phyloP scores from a whole-genome alignment of 2,329 filamentous ascomycete species.

The Penicillium sp. region DNA sequence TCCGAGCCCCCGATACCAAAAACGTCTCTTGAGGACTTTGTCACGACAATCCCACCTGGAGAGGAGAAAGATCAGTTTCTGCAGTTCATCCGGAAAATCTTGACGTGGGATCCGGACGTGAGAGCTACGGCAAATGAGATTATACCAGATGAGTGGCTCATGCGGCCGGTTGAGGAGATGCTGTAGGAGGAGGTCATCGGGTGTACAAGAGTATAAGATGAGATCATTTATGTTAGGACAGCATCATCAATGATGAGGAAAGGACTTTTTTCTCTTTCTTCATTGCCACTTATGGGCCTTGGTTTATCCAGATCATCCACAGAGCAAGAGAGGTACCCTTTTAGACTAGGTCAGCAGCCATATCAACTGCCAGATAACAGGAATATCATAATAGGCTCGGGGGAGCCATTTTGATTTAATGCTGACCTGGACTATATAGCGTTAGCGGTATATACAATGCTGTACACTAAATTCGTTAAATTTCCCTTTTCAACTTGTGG shows the following conservation, averaged over 20 bases:
- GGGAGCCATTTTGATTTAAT: too few species aligned
- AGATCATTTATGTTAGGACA: background rate
- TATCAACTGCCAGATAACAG: too few species aligned
- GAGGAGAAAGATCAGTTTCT: constrained; percentile 6
- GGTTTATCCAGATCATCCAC: too few species aligned
- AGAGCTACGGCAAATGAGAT: constrained; percentile 4
- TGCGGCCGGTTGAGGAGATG: background rate
- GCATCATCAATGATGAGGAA: background rate
- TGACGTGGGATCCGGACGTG: constrained; percentile 3
- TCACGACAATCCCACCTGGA: constrained; percentile 3
- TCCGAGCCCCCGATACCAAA: constrained; percentile 5
- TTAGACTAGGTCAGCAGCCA: too few species aligned
- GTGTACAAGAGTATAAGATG: background rate
- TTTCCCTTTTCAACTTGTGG: too few species aligned
- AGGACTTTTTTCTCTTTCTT: background rate
- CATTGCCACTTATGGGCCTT: too few species aligned
- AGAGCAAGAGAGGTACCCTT: too few species aligned
- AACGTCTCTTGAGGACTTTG: constrained; percentile 5
- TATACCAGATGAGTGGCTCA: constrained; percentile 2
- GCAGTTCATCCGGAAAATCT: constrained; percentile 4
- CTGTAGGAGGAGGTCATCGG: background rate
- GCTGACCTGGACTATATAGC: too few species aligned
- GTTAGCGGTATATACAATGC: too few species aligned
- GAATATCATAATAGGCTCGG: too few species aligned
- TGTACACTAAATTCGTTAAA: too few species aligned